These are phyloP conservation scores for Rosa rugosa DNA, from an alignment of 306 rosid species.

Conservation along the genomic window DNA sequence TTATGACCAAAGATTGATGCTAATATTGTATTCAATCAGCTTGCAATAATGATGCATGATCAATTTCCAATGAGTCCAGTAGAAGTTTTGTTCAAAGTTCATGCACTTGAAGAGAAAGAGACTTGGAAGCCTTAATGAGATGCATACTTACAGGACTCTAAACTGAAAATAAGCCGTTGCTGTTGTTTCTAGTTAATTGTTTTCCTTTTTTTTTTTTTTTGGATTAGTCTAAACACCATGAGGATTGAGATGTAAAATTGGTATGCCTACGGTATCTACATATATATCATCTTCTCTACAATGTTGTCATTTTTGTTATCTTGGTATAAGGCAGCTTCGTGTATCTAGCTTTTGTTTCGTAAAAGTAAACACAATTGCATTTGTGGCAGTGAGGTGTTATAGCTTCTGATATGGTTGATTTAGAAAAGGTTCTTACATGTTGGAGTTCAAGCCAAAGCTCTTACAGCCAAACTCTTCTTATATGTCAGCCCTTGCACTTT, in stretches of 20 bases:
- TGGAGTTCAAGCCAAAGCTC: not conserved
- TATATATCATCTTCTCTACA: not conserved
- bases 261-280: not conserved
- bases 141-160: conserved; percentile 8
- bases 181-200: not conserved
- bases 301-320: not conserved
- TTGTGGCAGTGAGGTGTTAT: not conserved
- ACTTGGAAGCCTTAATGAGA: conserved; percentile 7
- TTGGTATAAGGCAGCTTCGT: not conserved
- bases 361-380: not conserved
- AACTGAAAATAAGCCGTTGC: not conserved
- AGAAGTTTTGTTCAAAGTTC: conserved; percentile 14
- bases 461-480: not conserved
- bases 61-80: conserved; percentile 11
- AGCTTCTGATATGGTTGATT: not conserved
- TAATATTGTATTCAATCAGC: conserved; percentile 19
- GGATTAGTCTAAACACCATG: not conserved
- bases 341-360: not conserved
- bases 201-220: not conserved
- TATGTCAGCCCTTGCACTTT: not conserved
- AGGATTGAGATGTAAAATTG: not conserved
- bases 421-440: not conserved
- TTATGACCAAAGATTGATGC: not conserved
- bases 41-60: conserved; percentile 18
- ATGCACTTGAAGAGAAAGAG: conserved; percentile 9